Conservation (phyloP, 305 asterid species). For the Fraxinus greggii region DNA sequence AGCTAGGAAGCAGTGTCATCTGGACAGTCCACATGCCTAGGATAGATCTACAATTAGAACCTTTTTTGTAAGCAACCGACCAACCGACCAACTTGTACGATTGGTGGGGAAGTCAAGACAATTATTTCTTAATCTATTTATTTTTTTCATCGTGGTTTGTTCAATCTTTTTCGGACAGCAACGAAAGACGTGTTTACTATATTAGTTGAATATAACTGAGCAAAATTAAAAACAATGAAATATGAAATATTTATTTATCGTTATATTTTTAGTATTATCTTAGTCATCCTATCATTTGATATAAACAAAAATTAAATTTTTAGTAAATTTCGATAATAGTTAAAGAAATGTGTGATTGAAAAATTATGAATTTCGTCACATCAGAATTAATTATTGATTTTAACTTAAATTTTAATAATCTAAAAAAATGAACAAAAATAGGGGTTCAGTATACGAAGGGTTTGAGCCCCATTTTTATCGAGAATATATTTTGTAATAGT, state of each 20-base stretch:
- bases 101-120: background rate
- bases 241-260: too few species aligned
- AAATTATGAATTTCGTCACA: too few species aligned
- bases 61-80: background rate
- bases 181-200: background rate
- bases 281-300: too few species aligned
- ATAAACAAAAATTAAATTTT: background rate
- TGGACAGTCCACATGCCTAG: background rate
- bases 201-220: background rate
- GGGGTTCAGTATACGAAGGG: too few species aligned
- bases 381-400: too few species aligned
- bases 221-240: background rate
- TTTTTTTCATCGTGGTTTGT: too few species aligned
- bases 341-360: background rate
- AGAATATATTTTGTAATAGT: too few species aligned
- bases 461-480: too few species aligned
- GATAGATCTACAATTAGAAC: background rate
- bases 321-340: background rate
- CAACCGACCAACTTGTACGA: background rate
- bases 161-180: too few species aligned
- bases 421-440: too few species aligned
- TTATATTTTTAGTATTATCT: too few species aligned
- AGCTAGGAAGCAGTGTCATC: background rate
- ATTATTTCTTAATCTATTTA: background rate
- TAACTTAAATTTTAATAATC: too few species aligned